Base-by-base conservation (phyloP, 441 rosid species). In the Eruca vesicaria region DNA sequence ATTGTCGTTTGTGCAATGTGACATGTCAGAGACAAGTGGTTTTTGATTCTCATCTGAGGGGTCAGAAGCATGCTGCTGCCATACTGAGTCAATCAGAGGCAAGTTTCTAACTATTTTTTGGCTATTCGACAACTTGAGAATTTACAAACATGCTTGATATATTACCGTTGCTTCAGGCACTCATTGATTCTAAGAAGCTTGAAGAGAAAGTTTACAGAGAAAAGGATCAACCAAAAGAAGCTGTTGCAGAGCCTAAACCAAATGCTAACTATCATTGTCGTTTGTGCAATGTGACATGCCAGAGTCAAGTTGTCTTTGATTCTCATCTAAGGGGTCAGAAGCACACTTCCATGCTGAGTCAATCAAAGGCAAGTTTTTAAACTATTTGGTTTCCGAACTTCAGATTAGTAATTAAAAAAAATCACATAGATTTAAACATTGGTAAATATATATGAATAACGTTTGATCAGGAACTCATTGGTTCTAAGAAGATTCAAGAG, bases 121-220 rank as follows among this genome's bases (percentile, higher is more conserved):
- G 50, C 48, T 52, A 12, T 15, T 56, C 8, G 21, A 8, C 7
- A 32, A 20, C 7, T 19, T 19, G 1, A 4, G 11, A 16, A 36
- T 41, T 66, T 66, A 19, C 8, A 55, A 21, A 10, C 10, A 55
- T 10, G 12, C 45, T 10, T 68, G 29, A 23, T 35, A 36, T 83
- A 59, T 77, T 52, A 31, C 2, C 9, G 9, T 73, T 86, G 82
- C 91, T 88, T 80, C 87, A 88, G 79, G 79, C 75, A 26, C 80
- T 69, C 72, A 56, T 77, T 78, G 87, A 76, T 81, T 77, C 84
- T 65, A 83, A 73, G 77, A 88, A 85, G 79, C 33, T 74, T 66
- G 83, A 73, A 79, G 86, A 90, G 59, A 90, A 87, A 77, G 70
- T 72, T n/a, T 7, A 68, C 32, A 79, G 68, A 36, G 89, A 79